phyloP scores from a whole-genome alignment of 345 rosid species.

The Microcos paniculata region DNA sequence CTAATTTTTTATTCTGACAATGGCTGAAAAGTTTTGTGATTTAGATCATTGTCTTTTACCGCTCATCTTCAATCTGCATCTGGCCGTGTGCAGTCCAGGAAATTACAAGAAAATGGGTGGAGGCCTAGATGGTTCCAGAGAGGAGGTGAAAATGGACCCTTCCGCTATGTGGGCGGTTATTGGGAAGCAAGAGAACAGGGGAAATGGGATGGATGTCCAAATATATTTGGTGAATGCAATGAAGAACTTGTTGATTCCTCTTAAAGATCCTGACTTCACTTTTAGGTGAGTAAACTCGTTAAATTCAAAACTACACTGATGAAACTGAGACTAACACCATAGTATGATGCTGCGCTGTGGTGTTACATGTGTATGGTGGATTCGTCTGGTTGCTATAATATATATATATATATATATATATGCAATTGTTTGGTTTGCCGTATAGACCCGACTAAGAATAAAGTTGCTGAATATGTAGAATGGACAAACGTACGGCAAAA shows the following conservation, averaged over 20 bases:
- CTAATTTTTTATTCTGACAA: too few species aligned
- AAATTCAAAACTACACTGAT: background rate
- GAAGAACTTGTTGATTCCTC: slow-evolving; percentile 42
- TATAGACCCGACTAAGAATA: background rate
- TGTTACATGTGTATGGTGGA: background rate
- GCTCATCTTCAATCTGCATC: background rate
- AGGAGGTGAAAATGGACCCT: slow-evolving; percentile 62
- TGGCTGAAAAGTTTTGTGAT: too few species aligned
- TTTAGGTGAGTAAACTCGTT: slow-evolving; percentile 25
- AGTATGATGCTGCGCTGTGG: background rate
- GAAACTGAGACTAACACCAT: background rate
- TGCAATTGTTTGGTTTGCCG: background rate
- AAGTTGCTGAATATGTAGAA: background rate
- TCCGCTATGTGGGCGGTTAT: slow-evolving; percentile 71
- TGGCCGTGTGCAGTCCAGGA: slow-evolving; percentile 60
- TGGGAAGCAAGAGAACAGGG: slow-evolving; percentile 77
- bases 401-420: too few species aligned
- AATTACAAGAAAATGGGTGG: slow-evolving; percentile 93
- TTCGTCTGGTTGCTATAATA: background rate
- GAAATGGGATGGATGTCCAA: slow-evolving; percentile 77
- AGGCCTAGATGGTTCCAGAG: slow-evolving; percentile 78
- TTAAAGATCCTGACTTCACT: slow-evolving; percentile 22
- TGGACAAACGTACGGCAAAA: background rate
- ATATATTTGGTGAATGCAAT: slow-evolving; percentile 74
- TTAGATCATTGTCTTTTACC: background rate